Base-by-base conservation (phyloP, 1,139 yeast species). In the Wickerhamomyces sp. region DNA sequence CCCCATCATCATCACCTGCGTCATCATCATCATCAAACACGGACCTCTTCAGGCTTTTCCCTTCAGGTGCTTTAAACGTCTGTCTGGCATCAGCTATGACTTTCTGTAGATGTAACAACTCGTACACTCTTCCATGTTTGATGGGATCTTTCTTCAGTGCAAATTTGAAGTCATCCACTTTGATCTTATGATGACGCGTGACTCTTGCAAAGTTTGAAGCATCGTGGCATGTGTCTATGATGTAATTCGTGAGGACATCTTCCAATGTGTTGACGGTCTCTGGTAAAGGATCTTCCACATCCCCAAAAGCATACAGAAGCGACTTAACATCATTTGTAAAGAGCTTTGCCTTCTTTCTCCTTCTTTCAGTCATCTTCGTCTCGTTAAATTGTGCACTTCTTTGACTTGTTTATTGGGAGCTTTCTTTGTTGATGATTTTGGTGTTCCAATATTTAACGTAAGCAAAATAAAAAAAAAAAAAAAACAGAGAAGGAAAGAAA, bases 111-210 rank as follows among this genome's bases (percentile, higher is more conserved):
- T 79, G 76, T 47, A 88, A 74, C 55, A 91, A 76, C 61, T 90
- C 94, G 55, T 86, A 84, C 34, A 90, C 79, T 62, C 98, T 77
- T 11, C 95, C 94, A 42, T 89, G 73, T 61, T 90, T 91, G 46
- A 81, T 75, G 1, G 94, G 87, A 57, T 91, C 98, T 54, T 83
- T 79, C 39, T 96, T 71, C 47, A 91, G 68, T 0, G 89, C 94
- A 67, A 89, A 89, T 55, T 85, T 87, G 67, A 91, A 81, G 62
- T 91, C 98, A 50, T 89, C 96, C 44, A 90, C 83, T 58, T 85
- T 84, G 51, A 91, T 79, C 63, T 94, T 81, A 45, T 78, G 78
- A 41, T 95, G 73, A 39, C 83, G 82, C 18, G 76, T 71, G 0
- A 73, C 70, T 27, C 69, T 65, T 3, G 81, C 77, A 45, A 74